Evolutionary conservation across 2,329 filamentous ascomycete genomes (phyloP).

Genomic region (Gnomoniopsis smithogilvyi): DNA sequence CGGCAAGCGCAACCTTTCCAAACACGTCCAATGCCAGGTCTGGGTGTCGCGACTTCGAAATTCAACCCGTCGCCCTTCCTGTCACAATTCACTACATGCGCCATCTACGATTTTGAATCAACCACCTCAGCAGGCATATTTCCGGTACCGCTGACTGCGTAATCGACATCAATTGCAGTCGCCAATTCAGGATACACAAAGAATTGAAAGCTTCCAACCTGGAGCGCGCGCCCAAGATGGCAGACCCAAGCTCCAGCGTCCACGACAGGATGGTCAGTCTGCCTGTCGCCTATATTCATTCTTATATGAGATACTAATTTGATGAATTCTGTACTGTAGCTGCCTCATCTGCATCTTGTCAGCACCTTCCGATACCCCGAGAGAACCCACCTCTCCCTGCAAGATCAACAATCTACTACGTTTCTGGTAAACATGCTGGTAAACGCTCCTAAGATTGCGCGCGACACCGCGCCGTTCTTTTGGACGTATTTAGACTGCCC

Average conservation of each 20-base stretch:
- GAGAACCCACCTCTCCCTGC: slow-evolving; percentile 66
- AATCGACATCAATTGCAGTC: background rate
- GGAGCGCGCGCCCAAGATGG: slow-evolving; percentile 20
- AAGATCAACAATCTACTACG: slow-evolving; percentile 65
- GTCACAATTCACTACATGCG: slow-evolving; percentile 8
- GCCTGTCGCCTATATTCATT: background rate
- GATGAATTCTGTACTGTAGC: slow-evolving; percentile 41
- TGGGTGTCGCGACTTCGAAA: background rate
- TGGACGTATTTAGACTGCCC: slow-evolving; percentile 90
- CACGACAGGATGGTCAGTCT: slow-evolving; percentile 25
- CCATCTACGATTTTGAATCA: slow-evolving; percentile 5
- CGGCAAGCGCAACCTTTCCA: slow-evolving; percentile 4
- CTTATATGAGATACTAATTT: slow-evolving; percentile 29
- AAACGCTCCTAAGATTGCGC: slow-evolving; percentile 79
- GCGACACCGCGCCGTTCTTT: slow-evolving; percentile 80
- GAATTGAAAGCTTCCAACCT: slow-evolving; percentile 5
- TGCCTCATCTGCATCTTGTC: slow-evolving; percentile 86
- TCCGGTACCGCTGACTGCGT: background rate
- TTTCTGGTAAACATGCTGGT: slow-evolving; percentile 58
- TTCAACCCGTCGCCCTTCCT: background rate
- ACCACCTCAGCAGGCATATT: slow-evolving; percentile 2
- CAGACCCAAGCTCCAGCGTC: slow-evolving; percentile 33
- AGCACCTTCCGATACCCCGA: slow-evolving; percentile 79
- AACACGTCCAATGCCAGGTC: background rate
- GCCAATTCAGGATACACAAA: background rate